phyloP scores from a whole-genome alignment of 1,139 yeast genomes.

The Diutina mesorugosa region DNA sequence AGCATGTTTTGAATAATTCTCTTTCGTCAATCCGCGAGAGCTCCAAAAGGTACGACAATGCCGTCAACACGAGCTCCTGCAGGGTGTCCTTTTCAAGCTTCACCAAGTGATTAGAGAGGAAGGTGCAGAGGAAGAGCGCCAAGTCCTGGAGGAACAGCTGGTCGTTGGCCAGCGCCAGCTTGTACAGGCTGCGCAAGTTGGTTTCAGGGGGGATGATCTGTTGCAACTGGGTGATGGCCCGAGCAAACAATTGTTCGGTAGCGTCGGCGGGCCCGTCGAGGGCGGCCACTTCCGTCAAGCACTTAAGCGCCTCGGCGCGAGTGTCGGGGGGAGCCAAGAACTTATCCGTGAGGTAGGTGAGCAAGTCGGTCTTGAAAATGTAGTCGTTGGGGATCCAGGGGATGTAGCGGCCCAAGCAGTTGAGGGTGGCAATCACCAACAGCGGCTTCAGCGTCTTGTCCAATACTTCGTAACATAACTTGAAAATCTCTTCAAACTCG shows the following conservation, averaged over 20 bases:
- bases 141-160: constrained; percentile 93
- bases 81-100: constrained; percentile 57
- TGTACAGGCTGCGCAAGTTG: constrained; percentile 63
- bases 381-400: constrained; percentile 92
- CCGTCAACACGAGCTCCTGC: constrained; percentile 49
- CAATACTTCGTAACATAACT: constrained; percentile 82
- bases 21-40: constrained; percentile 89
- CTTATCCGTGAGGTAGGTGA: constrained; percentile 59
- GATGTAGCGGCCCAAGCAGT: constrained; percentile 70
- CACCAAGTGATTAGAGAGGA: constrained; percentile 61
- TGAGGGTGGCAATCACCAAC: constrained; percentile 72
- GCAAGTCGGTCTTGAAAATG: constrained; percentile 76
- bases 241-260: constrained; percentile 59
- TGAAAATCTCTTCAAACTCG: constrained; percentile 88
- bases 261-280: constrained; percentile 52
- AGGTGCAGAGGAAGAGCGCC: constrained; percentile 86
- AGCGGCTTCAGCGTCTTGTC: constrained; percentile 81
- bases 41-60: constrained; percentile 73
- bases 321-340: constrained; percentile 73
- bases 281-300: constrained; percentile 81
- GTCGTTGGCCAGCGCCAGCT: constrained; percentile 65
- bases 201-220: constrained; percentile 64
- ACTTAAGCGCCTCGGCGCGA: constrained; percentile 74
- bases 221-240: constrained; percentile 60
- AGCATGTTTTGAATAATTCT: constrained; percentile 86